Conservation (phyloP, 1,284 basidiomycete genomes). For the Sanghuangporus sanghuang region DNA sequence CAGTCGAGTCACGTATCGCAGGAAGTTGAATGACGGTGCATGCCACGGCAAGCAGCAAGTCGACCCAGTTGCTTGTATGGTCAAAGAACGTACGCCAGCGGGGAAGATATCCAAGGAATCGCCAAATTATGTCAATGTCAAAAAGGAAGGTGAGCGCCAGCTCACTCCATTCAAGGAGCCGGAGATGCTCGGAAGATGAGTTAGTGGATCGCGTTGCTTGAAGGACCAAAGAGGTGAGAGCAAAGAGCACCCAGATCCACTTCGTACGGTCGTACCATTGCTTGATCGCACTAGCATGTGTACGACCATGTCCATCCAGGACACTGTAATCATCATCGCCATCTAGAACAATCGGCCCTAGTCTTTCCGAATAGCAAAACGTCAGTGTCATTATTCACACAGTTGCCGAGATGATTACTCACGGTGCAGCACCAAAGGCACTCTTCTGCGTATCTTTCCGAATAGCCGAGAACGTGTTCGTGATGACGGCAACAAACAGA, state of each 20-base stretch:
- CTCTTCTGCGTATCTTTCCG: conserved; percentile 85
- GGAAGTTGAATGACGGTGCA: conserved; percentile 88
- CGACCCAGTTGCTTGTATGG: conserved; percentile 70
- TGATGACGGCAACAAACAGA: conserved; percentile 94
- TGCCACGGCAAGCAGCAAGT: conserved; percentile 76
- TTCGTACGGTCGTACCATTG: conserved; percentile 56
- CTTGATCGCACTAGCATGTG: conserved; percentile 44
- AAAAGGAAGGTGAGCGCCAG: conserved; percentile 81
- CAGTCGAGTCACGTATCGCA: conserved; percentile 53
- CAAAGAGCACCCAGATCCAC: conserved; percentile 77
- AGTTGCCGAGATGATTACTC: conserved; percentile 20
- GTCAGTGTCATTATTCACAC: not conserved
- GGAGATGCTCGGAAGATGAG: conserved; percentile 40
- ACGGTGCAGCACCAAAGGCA: conserved; percentile 85
- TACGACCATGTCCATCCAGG: conserved; percentile 38
- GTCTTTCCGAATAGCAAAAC: conserved; percentile 27
- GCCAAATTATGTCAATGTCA: conserved; percentile 82
- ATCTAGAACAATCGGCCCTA: conserved; percentile 44
- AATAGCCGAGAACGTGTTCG: conserved; percentile 91
- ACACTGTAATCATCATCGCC: conserved; percentile 54
- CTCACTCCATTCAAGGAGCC: conserved; percentile 63
- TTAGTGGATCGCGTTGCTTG: conserved; percentile 74
- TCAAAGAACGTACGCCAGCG: conserved; percentile 81
- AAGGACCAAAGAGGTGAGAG: conserved; percentile 65
- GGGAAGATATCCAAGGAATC: conserved; percentile 71